Evolutionary conservation across 108 stramenopile genomes (phyloP), one percentile per base, ranked within the genome.

Genomic region (Pseudonitzschia multiseries): DNA sequence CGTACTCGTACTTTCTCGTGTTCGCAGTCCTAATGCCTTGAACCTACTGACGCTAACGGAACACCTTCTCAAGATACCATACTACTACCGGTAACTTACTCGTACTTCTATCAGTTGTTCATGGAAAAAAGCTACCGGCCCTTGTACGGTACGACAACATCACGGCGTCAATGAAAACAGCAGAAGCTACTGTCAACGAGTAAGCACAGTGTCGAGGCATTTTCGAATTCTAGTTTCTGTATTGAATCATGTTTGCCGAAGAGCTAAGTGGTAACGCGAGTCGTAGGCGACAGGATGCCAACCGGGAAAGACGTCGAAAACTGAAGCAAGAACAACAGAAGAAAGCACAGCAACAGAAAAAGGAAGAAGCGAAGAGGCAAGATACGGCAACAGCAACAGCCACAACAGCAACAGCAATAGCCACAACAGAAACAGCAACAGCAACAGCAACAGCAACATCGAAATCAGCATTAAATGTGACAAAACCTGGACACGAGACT

Each of bases 241-340:
- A 18, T 48, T 48, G 14, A 1, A 67, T 21, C 53, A 93, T 93
- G 93, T 93, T 93, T 80, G 74, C 93, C 2, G 93, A 93, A 51
- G 93, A 93, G 57, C 62, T 91, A 36, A 70, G 82, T 63, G 86
- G 88, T 0, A 93, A 91, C 65, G 79, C 90, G 8, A 83, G 73
- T 42, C 84, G 81, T 52, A 87, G 89, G 67, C 69, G 89, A 14
- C 88, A 89, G 65, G 89, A 89, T 40, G 89, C 89, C 36, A 86
- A 87, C 68, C 77, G 75, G 71, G 72, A 70, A 46, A 81, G 90
- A 56, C 78, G 93, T 14, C 70, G 82, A 51, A 79, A 87, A 53
- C 63, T 89, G 36, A 89, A 89, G 32, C 66, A 81, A 28, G 79
- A 91, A 67, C 75, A 91, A 81, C 65, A 86, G 50, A 88, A 88